phyloP scores from a whole-genome alignment of 140 eudicot species.

The Cichorium intybus region DNA sequence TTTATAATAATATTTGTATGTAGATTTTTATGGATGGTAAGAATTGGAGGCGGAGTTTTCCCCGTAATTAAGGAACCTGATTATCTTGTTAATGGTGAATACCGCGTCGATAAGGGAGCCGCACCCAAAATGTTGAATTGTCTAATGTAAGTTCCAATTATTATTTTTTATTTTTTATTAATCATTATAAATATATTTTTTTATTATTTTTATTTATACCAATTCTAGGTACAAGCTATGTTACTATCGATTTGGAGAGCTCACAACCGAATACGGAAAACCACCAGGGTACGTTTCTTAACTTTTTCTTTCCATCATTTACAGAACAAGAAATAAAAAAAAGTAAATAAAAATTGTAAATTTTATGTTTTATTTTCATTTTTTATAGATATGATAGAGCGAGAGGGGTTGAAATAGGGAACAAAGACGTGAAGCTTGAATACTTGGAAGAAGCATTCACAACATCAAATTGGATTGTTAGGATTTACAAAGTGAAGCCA shows the following conservation, averaged over 20 bases:
- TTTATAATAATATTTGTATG: constrained; percentile 1
- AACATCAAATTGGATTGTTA: constrained; percentile 96
- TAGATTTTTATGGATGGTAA: constrained; percentile 98
- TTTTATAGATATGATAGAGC: constrained; percentile 91
- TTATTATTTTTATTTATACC: background rate
- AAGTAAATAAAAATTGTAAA: too few species aligned
- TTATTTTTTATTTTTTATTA: background rate
- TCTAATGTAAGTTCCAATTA: constrained; percentile 64
- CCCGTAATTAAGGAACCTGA: constrained; percentile 98
- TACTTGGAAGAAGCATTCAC: constrained; percentile 95
- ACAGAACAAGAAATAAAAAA: background rate
- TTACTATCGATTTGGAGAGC: constrained; percentile 93
- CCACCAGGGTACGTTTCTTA: constrained; percentile 81
- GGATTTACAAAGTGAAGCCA: constrained; percentile 97
- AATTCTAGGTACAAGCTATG: constrained; percentile 79
- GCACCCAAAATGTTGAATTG: constrained; percentile 98
- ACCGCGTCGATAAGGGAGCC: constrained; percentile 98
- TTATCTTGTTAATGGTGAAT: constrained; percentile 96
- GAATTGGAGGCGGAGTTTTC: constrained; percentile 97
- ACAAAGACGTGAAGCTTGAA: constrained; percentile 90
- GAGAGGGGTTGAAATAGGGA: constrained; percentile 95
- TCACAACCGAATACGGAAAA: constrained; percentile 91
- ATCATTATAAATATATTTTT: too few species aligned
- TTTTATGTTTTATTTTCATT: background rate
- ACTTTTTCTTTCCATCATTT: background rate